Conservation (phyloP, 768 basidiomycete genomes). For the Amanita molliuscula region DNA sequence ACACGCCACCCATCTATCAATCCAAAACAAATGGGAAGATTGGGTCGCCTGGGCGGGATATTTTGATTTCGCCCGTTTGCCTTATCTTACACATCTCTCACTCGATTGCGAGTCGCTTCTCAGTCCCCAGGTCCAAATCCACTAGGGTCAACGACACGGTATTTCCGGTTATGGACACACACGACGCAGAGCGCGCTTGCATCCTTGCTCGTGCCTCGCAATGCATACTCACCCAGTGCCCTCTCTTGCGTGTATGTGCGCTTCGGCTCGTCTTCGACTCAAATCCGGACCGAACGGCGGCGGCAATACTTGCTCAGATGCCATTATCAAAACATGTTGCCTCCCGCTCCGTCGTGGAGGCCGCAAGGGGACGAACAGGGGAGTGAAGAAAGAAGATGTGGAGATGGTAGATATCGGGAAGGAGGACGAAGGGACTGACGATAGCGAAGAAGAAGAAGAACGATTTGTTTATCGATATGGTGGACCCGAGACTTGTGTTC, state of each 20-base stretch:
- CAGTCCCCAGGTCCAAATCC: conserved; percentile 12
- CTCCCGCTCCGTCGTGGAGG: background rate
- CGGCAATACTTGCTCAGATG: conserved; percentile 10
- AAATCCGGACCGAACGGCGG: conserved; percentile 10
- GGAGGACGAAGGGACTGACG: conserved; percentile 5
- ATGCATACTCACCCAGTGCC: conserved; percentile 2
- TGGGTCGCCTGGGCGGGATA: conserved; percentile 26
- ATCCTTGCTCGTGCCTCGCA: background rate
- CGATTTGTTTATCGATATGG: conserved; percentile 4
- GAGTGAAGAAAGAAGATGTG: background rate
- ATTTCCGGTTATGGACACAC: background rate
- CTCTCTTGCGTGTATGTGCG: conserved; percentile 19
- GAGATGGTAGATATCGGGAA: background rate
- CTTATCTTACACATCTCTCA: conserved; percentile 25
- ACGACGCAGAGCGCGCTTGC: background rate
- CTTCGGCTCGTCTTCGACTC: conserved; percentile 24
- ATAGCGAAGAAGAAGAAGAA: conserved; percentile 7
- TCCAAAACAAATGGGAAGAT: conserved; percentile 32
- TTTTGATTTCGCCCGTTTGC: conserved; percentile 14
- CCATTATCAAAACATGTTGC: background rate
- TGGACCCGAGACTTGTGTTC: conserved; percentile 27
- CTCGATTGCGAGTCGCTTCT: conserved; percentile 23
- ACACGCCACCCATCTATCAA: conserved; percentile 25
- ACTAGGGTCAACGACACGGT: conserved; percentile 8
- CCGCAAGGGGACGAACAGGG: background rate